Base-by-base conservation (phyloP, 805 yeast genomes). In the Suhomyces sp. region DNA sequence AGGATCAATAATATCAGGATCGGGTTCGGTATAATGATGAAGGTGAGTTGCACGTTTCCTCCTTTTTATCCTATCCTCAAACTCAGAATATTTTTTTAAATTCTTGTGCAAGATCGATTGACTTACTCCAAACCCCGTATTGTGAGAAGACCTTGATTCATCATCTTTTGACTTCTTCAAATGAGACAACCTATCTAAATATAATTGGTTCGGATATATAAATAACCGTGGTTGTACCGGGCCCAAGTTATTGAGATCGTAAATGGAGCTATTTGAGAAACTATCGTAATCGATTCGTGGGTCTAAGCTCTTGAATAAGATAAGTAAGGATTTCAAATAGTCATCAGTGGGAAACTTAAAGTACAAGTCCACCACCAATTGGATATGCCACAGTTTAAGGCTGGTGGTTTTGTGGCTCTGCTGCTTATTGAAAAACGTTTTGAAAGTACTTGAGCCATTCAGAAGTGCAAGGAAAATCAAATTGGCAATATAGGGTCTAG, bases 301-400 rank as follows among this genome's bases (percentile, higher is more conserved):
- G 7, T 46, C 45, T 14, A 48, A 10, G 17, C 44, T 38, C 31
- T 44, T 47, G 38, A 58, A 52, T 6, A 54, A 38, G 1, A 46
- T 42, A 14, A 62, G 27, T 13, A 62, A 38, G 9, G 42, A 39
- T 25, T 43, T 51, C 23, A 63, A 43, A 16, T 51, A 43, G 12
- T 48, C 53, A 35, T 63, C 70, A 21, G 46, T 38, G 13, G 70
- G 70, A 36, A 63, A 63, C 28, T 53, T 54, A 2, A 31, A 25
- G 29, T 39, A 48, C 26, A 63, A 47, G 20, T 57, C 64, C 2
- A 53, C 53, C 7, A 55, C 57, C 13, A 50, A 37, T 31, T 55
- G 51, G 11, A 60, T 48, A 19, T 63, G 63, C 68, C 68, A 63
- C 6, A 32, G 32, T 21, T 44, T 44, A 12, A 39, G 29, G n/a